Evolutionary conservation across 257 asterid species (phyloP), one percentile per base, ranked within the genome.

Genomic region (Solanum clarkiae): DNA sequence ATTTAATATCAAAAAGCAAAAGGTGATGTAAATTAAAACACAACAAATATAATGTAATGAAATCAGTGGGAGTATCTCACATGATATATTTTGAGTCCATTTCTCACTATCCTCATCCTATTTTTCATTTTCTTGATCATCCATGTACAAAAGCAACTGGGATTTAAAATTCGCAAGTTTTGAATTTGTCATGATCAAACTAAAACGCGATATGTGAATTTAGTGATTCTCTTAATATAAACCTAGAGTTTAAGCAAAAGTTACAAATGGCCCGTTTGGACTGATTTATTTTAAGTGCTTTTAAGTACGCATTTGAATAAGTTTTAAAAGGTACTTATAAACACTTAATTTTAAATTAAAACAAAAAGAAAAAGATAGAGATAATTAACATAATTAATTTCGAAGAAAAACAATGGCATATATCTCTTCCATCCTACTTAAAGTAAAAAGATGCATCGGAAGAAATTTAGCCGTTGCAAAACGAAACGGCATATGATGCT

Each of bases 391-490:
- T 60, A 59, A 56, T 36, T 60, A 59, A 56, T 18, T 42, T 81
- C 69, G 40, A 82, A 82, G 80, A 87, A 54, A 71, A 79, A 80
- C 80, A 49, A 69, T 82, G 45, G 81, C 59, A 47, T 47, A 82
- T 82, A 82, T 82, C 60, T 62, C 60, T 62, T 59, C 85, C 55
- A 16, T 81, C 59, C 47, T 51, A 75, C 63, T 77, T 77, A 15
- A 60, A 44, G 75, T 60, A 24, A 62, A 82, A 62, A 82, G 62
- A 62, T 57, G 59, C 5, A 53, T 47, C 3, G 44, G 40, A 14
- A 70, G 59, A 44, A 84, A 71, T 47, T 29, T 86, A 85, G 88
- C 92, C 92, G 92, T 89, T 89, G 86, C 89, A 29, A 89, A 79
- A 84, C 69, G 83, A 84, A 90, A 24, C 47, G 85, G 89, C 84